These are phyloP conservation scores for Scedosporium dehoogii DNA, from an alignment of 2,329 filamentous ascomycete species.

Conservation along the genomic window DNA sequence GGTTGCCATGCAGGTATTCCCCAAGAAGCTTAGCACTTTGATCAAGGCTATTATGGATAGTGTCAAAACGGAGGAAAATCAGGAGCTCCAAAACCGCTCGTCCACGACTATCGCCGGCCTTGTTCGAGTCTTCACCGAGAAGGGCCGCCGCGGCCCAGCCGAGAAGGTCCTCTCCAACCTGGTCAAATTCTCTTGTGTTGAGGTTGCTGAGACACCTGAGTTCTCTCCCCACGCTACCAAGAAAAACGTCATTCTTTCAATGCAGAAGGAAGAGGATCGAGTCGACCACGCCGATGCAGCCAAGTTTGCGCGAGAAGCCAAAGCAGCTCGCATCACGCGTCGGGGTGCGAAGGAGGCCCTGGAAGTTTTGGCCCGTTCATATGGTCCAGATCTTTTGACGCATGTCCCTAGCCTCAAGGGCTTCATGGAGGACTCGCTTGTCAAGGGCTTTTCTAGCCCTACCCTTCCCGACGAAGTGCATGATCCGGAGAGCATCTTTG, in stretches of 20 bases:
- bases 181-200: conserved; percentile 95
- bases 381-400: conserved; percentile 68
- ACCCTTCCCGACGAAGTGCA: conserved; percentile 59
- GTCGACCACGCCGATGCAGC: conserved; percentile 85
- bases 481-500: conserved; percentile 64
- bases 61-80: conserved; percentile 87
- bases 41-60: conserved; percentile 99
- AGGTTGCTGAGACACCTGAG: conserved; percentile 94
- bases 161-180: conserved; percentile 95
- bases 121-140: conserved; percentile 75
- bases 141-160: conserved; percentile 72
- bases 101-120: conserved; percentile 75
- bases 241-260: conserved; percentile 73
- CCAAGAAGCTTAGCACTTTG: conserved; percentile 84
- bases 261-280: conserved; percentile 94
- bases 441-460: conserved; percentile 56
- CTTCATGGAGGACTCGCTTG: conserved; percentile 75
- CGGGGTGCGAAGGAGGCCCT: conserved; percentile 90
- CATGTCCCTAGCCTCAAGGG: conserved; percentile 72
- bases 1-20: conserved; percentile 75
- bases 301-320: conserved; percentile 82
- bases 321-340: conserved; percentile 78
- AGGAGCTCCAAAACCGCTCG: conserved; percentile 78
- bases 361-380: conserved; percentile 73
- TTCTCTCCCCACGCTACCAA: conserved; percentile 76